These are phyloP conservation scores for Rhododendron ferrugineum DNA, from an alignment of 148 eudicot species.

Conservation along the genomic window DNA sequence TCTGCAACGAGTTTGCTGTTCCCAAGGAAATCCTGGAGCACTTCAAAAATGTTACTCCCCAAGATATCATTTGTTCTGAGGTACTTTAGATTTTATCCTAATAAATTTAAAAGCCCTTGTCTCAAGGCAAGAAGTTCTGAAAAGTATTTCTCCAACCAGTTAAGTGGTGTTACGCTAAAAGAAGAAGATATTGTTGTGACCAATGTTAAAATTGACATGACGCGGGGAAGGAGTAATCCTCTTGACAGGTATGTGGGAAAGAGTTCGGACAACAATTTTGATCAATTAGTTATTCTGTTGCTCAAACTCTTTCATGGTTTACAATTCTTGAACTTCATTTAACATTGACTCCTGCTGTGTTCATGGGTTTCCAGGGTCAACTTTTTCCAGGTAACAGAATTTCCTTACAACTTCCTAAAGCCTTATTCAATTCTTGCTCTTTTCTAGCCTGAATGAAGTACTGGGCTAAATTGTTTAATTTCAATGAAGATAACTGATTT, in stretches of 20 bases:
- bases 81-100: conserved; percentile 15
- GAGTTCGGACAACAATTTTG: background rate
- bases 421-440: background rate
- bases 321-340: conserved; percentile 1
- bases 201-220: conserved; percentile 56
- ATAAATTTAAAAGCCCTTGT: background rate
- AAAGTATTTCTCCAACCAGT: conserved; percentile 15
- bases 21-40: conserved; percentile 53
- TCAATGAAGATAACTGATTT: background rate
- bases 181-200: conserved; percentile 56
- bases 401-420: background rate
- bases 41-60: conserved; percentile 40
- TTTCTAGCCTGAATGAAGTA: background rate
- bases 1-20: conserved; percentile 68
- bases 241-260: conserved; percentile 36
- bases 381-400: conserved; percentile 47
- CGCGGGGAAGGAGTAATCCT: conserved; percentile 49
- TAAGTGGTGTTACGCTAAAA: conserved; percentile 38
- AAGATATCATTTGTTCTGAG: conserved; percentile 62
- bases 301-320: background rate
- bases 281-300: background rate
- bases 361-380: conserved; percentile 39
- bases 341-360: conserved; percentile 11
- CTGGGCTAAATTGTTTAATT: background rate
- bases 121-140: background rate